Percentiles rank a stretch among this genome's conserved stretches.
Evolutionary conservation across 495 filamentous ascomycete genomes (phyloP).

Genomic region (Parmelia sp.): DNA sequence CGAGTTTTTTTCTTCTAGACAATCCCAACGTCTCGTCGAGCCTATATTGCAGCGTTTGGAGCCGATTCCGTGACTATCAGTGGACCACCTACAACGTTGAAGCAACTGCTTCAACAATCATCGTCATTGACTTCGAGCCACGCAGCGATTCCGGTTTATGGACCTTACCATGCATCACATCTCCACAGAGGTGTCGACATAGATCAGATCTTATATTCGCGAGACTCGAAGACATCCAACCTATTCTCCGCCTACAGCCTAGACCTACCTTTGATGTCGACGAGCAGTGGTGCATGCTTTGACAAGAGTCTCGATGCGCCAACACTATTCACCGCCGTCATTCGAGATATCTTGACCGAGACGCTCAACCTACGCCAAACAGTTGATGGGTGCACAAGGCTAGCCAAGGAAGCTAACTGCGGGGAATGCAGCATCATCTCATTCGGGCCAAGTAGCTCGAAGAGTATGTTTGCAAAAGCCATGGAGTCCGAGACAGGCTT

Average conservation of each 20-base stretch:
- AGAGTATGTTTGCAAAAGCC: slow-evolving; percentile 31
- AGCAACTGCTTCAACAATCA: slow-evolving; percentile 48
- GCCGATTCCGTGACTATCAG: slow-evolving; percentile 67
- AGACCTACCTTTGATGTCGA: slow-evolving; percentile 22
- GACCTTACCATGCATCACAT: slow-evolving; percentile 75
- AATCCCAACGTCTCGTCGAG: slow-evolving; percentile 53
- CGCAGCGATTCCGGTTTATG: slow-evolving; percentile 63
- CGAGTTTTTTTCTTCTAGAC: slow-evolving; percentile 36
- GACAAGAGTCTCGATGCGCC: slow-evolving; percentile 8
- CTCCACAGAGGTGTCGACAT: slow-evolving; percentile 57
- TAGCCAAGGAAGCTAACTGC: slow-evolving; percentile 24
- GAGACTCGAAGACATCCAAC: slow-evolving; percentile 26
- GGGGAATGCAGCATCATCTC: slow-evolving; percentile 47
- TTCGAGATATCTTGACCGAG: slow-evolving; percentile 54
- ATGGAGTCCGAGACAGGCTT: slow-evolving; percentile 33
- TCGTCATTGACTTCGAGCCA: slow-evolving; percentile 49
- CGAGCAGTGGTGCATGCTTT: slow-evolving; percentile 35
- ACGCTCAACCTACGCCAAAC: slow-evolving; percentile 53
- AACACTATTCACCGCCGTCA: slow-evolving; percentile 44
- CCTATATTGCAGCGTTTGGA: slow-evolving; percentile 70
- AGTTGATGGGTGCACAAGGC: slow-evolving; percentile 45
- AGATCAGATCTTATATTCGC: slow-evolving; percentile 48
- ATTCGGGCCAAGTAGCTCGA: slow-evolving; percentile 42
- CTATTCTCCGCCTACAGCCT: slow-evolving; percentile 14
- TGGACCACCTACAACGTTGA: slow-evolving; percentile 62